Evolutionary conservation across 352 stramenopile genomes (phyloP), one percentile per base, ranked within the genome.

Genomic region (Peronospora destructor): DNA sequence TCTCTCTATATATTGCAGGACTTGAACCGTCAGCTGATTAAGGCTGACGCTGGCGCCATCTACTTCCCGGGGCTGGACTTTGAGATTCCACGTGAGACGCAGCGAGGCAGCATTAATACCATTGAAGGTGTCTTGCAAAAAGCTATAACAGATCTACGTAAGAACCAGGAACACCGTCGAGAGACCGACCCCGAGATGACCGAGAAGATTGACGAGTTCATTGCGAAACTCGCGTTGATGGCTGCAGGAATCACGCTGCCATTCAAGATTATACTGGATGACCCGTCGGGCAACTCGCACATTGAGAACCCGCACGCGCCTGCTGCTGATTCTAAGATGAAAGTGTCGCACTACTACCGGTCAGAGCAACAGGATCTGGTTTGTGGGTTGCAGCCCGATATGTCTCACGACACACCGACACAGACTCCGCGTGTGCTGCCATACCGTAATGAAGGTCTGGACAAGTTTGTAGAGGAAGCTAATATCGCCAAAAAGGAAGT

Each of bases 1-100:
- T 26, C 3, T 26, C 5, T 4, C 4, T 26, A 4, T 26, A 4
- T 26, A 6, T 26, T 26, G 19, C 55, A 88, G 63, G 87, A 96
- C 56, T 62, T 96, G 11, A 87, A 96, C 59, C 76, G 86, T 8
- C 87, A 95, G 57, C 35, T 96, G 25, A 91, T 96, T 53, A 96
- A 96, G 64, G 73, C 73, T n/a, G 85, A 96, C 53, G 78, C 81
- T 32, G 87, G 80, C 14, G 59, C 64, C 26, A 60, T 96, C 23
- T 72, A 61, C 36, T 85, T 96, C 55, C 71, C 72, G 21, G 69
- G 77, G 17, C 40, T 96, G 32, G 84, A 95, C 49, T 93, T 96
- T 77, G 85, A 96, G 56, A 95, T 96, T 49, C 87, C 87, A n/a
- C 56, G 75, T 19, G 74, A 76, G 37, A 93, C 77, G 6, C 81